phyloP scores from a whole-genome alignment of 1,284 basidiomycete species.

The Sphaerobolus stellatus region DNA sequence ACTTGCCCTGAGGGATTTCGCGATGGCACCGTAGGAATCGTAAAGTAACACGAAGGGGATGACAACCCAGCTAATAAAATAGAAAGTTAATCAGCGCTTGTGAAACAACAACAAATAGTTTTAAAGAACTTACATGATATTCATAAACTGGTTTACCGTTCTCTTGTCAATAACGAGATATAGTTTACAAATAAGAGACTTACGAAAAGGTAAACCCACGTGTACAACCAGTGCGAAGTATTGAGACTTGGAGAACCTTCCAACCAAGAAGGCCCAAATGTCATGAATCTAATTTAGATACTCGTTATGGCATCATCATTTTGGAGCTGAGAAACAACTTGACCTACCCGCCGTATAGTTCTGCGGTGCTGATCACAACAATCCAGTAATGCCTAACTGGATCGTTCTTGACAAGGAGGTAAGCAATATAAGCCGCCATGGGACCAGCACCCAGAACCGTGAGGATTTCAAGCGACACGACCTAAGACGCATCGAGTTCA shows the following conservation, averaged over 20 bases:
- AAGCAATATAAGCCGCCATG: slow-evolving; percentile 67
- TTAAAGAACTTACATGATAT: slow-evolving; percentile 60
- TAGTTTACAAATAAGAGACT: slow-evolving; percentile 18
- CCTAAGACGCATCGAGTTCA: not conserved
- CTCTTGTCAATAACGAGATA: not conserved
- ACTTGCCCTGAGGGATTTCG: slow-evolving; percentile 59
- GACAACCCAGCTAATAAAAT: slow-evolving; percentile 64
- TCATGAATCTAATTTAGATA: slow-evolving; percentile 64
- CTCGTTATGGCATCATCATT: not conserved
- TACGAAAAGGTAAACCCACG: slow-evolving; percentile 49
- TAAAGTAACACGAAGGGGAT: slow-evolving; percentile 73
- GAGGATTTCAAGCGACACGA: slow-evolving; percentile 78
- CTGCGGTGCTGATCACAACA: slow-evolving; percentile 69
- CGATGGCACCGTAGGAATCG: slow-evolving; percentile 72
- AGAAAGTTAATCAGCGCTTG: slow-evolving; percentile 18
- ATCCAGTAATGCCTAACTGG: slow-evolving; percentile 79
- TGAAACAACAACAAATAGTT: not conserved
- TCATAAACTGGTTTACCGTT: slow-evolving; percentile 63
- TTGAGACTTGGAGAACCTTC: slow-evolving; percentile 70
- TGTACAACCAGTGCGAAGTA: slow-evolving; percentile 58
- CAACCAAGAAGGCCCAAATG: slow-evolving; percentile 83
- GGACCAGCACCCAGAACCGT: slow-evolving; percentile 78
- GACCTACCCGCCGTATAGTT: slow-evolving; percentile 71
- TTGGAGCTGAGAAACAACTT: not conserved
- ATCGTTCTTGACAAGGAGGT: slow-evolving; percentile 60